These are phyloP conservation scores for Neofusicoccum ribis DNA, from an alignment of 2,329 filamentous ascomycete species.

Conservation along the genomic window DNA sequence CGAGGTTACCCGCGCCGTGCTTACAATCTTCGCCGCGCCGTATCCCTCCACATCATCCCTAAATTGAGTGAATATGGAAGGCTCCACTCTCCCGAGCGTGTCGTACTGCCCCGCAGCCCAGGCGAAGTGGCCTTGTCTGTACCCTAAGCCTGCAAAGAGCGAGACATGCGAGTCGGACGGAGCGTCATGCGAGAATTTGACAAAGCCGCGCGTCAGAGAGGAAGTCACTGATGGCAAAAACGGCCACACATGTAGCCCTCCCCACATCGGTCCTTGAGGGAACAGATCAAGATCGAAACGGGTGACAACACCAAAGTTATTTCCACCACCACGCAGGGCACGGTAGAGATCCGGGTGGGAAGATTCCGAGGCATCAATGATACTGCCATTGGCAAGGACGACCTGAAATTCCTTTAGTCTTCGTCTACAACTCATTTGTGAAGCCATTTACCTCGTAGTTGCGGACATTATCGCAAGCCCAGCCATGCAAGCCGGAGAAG, in stretches of 20 bases:
- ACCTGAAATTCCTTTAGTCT: not conserved
- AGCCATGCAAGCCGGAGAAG: constrained; percentile 29
- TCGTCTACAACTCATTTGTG: not conserved
- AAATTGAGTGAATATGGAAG: not conserved
- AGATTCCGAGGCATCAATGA: not conserved
- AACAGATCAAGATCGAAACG: constrained; percentile 4
- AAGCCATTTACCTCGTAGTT: not conserved
- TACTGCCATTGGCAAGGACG: not conserved
- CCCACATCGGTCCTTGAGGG: constrained; percentile 1
- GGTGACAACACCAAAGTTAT: constrained; percentile 11
- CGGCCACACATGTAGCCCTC: not conserved
- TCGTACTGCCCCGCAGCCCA: not conserved
- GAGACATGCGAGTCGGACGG: not conserved
- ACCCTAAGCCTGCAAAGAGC: not conserved
- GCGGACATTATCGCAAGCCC: constrained; percentile 24
- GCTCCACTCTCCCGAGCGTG: not conserved
- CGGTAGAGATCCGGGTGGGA: constrained; percentile 20
- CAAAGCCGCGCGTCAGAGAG: not conserved
- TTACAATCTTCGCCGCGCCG: not conserved
- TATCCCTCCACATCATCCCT: not conserved
- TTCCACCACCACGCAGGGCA: not conserved
- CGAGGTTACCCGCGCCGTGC: not conserved
- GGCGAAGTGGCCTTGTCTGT: not conserved
- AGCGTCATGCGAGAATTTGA: not conserved
- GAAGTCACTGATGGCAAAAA: not conserved